A percentile compares a stretch with the other conserved stretches of the same genome.
These are phyloP conservation scores for Penicillium sp. DNA, from an alignment of 2,329 filamentous ascomycete genomes.

Conservation along the genomic window DNA sequence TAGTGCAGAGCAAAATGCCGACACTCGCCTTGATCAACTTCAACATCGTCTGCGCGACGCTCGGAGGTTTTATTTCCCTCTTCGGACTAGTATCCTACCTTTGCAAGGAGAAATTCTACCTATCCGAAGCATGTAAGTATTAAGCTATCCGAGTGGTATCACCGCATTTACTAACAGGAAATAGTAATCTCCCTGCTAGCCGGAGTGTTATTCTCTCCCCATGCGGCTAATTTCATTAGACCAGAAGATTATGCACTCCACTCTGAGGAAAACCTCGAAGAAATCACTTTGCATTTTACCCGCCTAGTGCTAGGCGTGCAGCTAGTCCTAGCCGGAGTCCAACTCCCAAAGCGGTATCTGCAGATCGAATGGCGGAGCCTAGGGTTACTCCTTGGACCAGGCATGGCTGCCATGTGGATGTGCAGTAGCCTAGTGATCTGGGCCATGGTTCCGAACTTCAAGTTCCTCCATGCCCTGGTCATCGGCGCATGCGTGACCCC, in stretches of 20 bases:
- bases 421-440: slow-evolving; percentile 76
- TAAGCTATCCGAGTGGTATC: neutral
- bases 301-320: slow-evolving; percentile 87
- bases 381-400: slow-evolving; percentile 72
- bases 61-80: slow-evolving; percentile 86
- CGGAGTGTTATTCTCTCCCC: slow-evolving; percentile 75
- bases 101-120: slow-evolving; percentile 83
- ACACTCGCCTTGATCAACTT: slow-evolving; percentile 70
- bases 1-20: slow-evolving; percentile 50
- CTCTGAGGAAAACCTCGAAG: slow-evolving; percentile 59
- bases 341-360: slow-evolving; percentile 81
- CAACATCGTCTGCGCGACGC: slow-evolving; percentile 76
- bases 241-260: slow-evolving; percentile 72
- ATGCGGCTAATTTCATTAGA: slow-evolving; percentile 72
- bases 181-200: slow-evolving; percentile 79
- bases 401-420: slow-evolving; percentile 87
- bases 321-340: slow-evolving; percentile 82
- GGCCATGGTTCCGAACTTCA: slow-evolving; percentile 68
- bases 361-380: slow-evolving; percentile 75
- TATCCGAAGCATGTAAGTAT: slow-evolving; percentile 82
- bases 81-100: slow-evolving; percentile 89
- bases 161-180: slow-evolving; percentile 8
- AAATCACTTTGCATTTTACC: slow-evolving; percentile 79
- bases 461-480: slow-evolving; percentile 75
- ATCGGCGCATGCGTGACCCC: slow-evolving; percentile 87